Evolutionary conservation across 805 yeast species (phyloP), one percentile per base, ranked within the genome.

Genomic region (Wickerhamiella qilinensis): DNA sequence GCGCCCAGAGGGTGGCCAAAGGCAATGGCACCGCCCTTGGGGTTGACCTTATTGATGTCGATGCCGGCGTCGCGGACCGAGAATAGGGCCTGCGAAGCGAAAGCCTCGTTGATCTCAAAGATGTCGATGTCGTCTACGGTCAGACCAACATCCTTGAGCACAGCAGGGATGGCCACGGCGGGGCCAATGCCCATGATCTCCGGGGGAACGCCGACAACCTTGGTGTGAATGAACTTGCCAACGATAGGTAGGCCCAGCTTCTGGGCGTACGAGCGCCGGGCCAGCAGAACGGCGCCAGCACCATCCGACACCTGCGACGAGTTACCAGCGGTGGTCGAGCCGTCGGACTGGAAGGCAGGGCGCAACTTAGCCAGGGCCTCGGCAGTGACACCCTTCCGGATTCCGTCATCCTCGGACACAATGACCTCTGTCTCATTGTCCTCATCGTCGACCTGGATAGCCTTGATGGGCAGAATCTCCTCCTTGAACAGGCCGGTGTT

Each of bases 151-250:
- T 72, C 73, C 57, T 69, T 65, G 48, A 88, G 69, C 16, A 83
- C 77, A 40, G 70, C 71, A 44, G 98, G 97, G 52, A 88, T 86
- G 43, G 97, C 98, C 51, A 71, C 74, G 20, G 94, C 96, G 42
- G 98, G 98, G 33, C 97, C 98, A 51, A 88, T 75, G 42, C 97
- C 98, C 98, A 88, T 88, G 44, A 86, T 73, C 62, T 84, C 93
- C 18, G 96, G 96, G 40, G 96, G 94, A 34, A 86, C 95, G 51
- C 98, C 98, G 40, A 80, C 88, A 30, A 76, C 65, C 48, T 78
- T 71, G 53, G 82, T 76, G 49, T 76, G 78, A 45, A 85, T 74
- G 50, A 73, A 88, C 64, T 81, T 82, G 45, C 77, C 98, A 42
- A 78, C 52, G 43, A 84, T 74, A 39, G 80, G 77, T 49, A 80